These are phyloP conservation scores for Amanita pseudoporphyria DNA, from an alignment of 768 basidiomycete species.

Conservation along the genomic window DNA sequence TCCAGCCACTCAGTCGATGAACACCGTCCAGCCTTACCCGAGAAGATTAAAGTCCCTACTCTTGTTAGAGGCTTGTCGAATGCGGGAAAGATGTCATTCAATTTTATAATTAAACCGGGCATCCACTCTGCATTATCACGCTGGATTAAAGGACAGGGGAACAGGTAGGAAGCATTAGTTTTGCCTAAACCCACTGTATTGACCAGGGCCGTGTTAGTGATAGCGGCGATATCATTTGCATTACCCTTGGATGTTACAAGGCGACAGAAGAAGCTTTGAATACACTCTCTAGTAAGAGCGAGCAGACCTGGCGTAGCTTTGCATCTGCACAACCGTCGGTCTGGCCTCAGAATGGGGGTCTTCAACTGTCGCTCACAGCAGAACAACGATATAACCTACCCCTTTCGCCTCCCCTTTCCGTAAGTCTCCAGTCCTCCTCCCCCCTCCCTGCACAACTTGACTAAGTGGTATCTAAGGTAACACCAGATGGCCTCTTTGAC, in stretches of 20 bases:
- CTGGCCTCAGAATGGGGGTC: constrained; percentile 2
- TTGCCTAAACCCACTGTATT: not conserved
- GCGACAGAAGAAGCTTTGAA: not conserved
- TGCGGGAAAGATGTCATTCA: not conserved
- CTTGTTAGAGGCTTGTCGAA: constrained; percentile 2
- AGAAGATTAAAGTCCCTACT: constrained; percentile 4
- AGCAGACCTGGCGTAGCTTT: not conserved
- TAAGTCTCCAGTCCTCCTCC: not conserved
- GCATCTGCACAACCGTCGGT: not conserved
- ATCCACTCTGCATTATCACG: constrained; percentile 3
- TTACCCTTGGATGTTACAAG: constrained; percentile 5
- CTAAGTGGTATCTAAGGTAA: constrained; percentile 23
- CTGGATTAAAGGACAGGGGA: not conserved
- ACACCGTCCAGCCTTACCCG: not conserved
- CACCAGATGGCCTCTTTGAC: constrained; percentile 40
- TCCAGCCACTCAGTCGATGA: not conserved
- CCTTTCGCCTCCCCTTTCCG: constrained; percentile 4
- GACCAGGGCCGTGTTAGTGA: not conserved
- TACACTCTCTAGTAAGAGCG: not conserved
- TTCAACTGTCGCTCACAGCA: not conserved
- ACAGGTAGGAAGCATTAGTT: not conserved
- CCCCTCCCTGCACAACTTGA: not conserved
- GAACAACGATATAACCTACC: not conserved
- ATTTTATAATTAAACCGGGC: not conserved
- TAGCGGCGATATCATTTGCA: not conserved